Conservation (phyloP, 805 yeast genomes). For the Komagataella pastoris region DNA sequence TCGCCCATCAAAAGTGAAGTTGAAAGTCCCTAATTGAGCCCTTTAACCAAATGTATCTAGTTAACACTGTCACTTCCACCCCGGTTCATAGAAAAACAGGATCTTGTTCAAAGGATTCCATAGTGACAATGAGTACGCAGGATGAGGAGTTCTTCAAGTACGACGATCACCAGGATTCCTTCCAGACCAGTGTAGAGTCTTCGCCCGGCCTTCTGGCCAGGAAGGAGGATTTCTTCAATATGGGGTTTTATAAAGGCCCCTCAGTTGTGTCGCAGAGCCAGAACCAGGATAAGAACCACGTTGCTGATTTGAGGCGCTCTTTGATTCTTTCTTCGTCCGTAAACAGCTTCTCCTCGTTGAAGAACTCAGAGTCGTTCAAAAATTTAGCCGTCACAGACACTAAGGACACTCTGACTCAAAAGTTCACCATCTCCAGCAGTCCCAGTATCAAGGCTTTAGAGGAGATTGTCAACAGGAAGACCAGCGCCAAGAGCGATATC, state of each 20-base stretch:
- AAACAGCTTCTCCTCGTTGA: neutral
- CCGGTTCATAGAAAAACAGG: slow-evolving; percentile 6
- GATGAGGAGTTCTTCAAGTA: slow-evolving; percentile 20
- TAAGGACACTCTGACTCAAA: slow-evolving; percentile 16
- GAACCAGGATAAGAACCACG: slow-evolving; percentile 10
- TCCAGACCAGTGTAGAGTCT: slow-evolving; percentile 21
- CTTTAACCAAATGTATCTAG: neutral
- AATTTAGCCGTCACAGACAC: neutral
- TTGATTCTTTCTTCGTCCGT: slow-evolving; percentile 18
- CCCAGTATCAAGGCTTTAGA: slow-evolving; percentile 22
- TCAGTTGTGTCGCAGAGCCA: neutral
- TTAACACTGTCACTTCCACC: neutral
- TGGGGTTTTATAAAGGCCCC: slow-evolving; percentile 4
- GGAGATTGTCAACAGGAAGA: slow-evolving; percentile 16
- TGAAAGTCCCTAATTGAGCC: neutral
- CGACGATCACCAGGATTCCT: slow-evolving; percentile 20
- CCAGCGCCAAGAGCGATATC: slow-evolving; percentile 3
- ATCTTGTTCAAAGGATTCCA: slow-evolving; percentile 18
- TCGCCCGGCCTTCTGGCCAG: slow-evolving; percentile 6
- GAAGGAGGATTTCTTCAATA: neutral
- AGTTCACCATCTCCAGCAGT: slow-evolving; percentile 18
- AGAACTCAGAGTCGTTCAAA: neutral
- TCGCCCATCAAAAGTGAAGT: neutral
- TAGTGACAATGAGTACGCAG: slow-evolving; percentile 6
- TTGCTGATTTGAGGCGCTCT: slow-evolving; percentile 17